phyloP scores from a whole-genome alignment of 192 early-diverging fungal species.

The Chytriomyces confervae region DNA sequence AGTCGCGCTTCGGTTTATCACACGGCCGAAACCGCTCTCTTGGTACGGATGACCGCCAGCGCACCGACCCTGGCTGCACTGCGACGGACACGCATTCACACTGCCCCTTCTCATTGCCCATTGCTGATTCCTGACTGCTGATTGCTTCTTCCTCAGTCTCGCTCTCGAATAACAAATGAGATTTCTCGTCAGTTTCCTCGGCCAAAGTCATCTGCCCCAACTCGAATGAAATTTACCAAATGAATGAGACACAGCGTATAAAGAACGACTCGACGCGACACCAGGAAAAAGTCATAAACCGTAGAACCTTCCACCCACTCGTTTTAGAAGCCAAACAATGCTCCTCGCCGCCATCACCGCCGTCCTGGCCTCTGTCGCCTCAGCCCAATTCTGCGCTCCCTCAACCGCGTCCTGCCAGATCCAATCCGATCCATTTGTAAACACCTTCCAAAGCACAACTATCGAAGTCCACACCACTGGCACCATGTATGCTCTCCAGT shows the following conservation, averaged over 20 bases:
- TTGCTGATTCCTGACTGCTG: not conserved
- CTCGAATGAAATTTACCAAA: not conserved
- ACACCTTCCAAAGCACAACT: not conserved
- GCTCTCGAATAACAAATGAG: not conserved
- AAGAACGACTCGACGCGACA: not conserved
- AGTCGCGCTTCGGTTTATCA: too few relatives aligned
- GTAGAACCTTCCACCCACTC: not conserved
- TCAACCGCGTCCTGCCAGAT: constrained; percentile 3
- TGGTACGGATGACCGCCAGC: too few relatives aligned
- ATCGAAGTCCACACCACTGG: not conserved
- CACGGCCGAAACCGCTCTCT: too few relatives aligned
- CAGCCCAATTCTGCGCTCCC: not conserved
- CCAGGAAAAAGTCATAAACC: not conserved
- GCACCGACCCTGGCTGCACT: not conserved
- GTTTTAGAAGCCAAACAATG: not conserved
- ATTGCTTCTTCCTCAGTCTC: not conserved
- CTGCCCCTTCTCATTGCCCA: not conserved
- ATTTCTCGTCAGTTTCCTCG: not conserved
- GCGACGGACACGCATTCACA: not conserved
- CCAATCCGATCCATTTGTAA: constrained; percentile 1
- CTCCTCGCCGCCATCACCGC: not conserved
- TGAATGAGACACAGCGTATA: not conserved
- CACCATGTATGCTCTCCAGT: not conserved
- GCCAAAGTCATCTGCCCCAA: not conserved
- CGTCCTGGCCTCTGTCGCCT: not conserved